Conservation (phyloP, 2,329 filamentous ascomycete species). For the Erysiphe pulchra region DNA sequence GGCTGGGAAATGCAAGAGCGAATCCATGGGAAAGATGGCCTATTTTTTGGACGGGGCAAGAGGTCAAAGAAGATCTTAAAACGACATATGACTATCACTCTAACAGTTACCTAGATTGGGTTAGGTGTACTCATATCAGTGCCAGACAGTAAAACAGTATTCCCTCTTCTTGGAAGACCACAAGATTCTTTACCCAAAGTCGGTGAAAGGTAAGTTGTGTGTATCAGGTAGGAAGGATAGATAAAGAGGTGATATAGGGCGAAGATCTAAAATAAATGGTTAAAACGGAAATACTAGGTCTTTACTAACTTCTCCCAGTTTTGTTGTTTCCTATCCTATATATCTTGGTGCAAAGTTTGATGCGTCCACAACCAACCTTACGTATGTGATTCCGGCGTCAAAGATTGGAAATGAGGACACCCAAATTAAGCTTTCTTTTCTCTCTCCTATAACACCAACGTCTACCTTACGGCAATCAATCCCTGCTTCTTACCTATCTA, state of each 20-base stretch:
- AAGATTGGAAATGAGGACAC: conserved; percentile 15
- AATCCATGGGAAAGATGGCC: conserved; percentile 67
- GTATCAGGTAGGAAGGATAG: no score
- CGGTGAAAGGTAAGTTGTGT: conserved; percentile 13
- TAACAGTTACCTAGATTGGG: conserved; percentile 21
- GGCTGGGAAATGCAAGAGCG: conserved; percentile 40
- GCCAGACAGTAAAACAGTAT: conserved; percentile 30
- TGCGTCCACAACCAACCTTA: conserved; percentile 44
- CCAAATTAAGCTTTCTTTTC: conserved; percentile 33
- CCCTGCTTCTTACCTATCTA: conserved; percentile 55
- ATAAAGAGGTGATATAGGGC: no score
- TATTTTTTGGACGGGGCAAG: conserved; percentile 55
- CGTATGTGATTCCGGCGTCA: conserved; percentile 29
- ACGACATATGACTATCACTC: background rate
- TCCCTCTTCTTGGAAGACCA: conserved; percentile 36
- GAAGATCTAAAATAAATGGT: no score
- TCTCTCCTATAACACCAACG: conserved; percentile 13
- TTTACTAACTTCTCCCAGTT: conserved; percentile 15
- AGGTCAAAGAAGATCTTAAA: conserved; percentile 16
- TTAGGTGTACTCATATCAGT: conserved; percentile 36
- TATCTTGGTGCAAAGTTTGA: conserved; percentile 39
- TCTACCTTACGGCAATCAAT: conserved; percentile 13
- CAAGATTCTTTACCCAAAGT: conserved; percentile 29
- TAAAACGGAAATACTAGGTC: background rate
- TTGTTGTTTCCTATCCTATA: conserved; percentile 28